Conservation (phyloP, 768 basidiomycete species). For the Rhodotorula graminis region DNA sequence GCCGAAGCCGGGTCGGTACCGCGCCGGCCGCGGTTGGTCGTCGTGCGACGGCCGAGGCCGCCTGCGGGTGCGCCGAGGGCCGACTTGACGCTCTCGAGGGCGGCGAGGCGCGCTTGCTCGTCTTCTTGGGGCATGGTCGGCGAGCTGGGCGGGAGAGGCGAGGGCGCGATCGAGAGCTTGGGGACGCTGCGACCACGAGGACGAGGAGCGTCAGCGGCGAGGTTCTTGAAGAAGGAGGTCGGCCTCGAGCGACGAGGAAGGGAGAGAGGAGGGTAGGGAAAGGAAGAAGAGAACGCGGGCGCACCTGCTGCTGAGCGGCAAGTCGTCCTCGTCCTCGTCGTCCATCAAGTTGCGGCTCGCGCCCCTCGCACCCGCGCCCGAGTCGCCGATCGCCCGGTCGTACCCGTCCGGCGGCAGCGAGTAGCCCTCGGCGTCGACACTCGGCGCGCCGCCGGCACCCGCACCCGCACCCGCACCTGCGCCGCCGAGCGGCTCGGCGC, state of each 20-base stretch:
- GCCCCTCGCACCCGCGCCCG: background rate
- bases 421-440: slow-evolving; percentile 50
- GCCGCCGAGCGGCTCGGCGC: background rate
- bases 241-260: no score
- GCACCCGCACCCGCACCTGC: background rate
- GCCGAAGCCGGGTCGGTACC: background rate
- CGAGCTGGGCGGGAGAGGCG: background rate
- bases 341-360: slow-evolving; percentile 35
- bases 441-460: background rate
- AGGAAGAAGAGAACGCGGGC: background rate
- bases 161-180: slow-evolving; percentile 19
- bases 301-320: slow-evolving; percentile 1
- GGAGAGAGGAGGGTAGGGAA: no score
- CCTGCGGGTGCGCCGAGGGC: slow-evolving; percentile 45
- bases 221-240: no score
- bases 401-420: slow-evolving; percentile 49
- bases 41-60: slow-evolving; percentile 41
- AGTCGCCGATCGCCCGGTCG: slow-evolving; percentile 47
- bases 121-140: slow-evolving; percentile 14
- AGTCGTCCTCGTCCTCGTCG: slow-evolving; percentile 42
- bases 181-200: slow-evolving; percentile 1
- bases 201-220: no score
- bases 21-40: slow-evolving; percentile 43
- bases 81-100: slow-evolving; percentile 33
- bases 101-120: slow-evolving; percentile 15